Evolutionary conservation across 1,284 basidiomycete species (phyloP).

Genomic region (Moniliophthora roreri): DNA sequence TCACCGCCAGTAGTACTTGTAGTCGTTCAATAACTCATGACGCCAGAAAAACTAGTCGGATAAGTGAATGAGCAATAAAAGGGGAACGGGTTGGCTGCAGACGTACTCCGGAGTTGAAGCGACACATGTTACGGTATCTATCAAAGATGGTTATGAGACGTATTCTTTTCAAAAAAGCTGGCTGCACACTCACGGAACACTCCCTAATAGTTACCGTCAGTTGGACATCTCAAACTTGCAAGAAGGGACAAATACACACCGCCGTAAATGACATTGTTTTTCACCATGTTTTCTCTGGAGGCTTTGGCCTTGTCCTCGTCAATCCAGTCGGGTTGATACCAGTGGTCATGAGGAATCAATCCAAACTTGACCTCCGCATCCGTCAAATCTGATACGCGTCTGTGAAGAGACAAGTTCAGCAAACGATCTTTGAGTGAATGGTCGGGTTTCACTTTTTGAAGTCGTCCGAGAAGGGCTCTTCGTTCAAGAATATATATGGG

Average conservation of each 20-base stretch:
- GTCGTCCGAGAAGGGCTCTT: slow-evolving; percentile 69
- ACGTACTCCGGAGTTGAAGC: slow-evolving; percentile 90
- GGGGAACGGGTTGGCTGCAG: not conserved
- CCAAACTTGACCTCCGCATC: slow-evolving; percentile 76
- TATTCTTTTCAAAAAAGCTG: slow-evolving; percentile 7
- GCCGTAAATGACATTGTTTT: slow-evolving; percentile 76
- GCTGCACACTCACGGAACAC: slow-evolving; percentile 30
- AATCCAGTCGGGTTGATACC: slow-evolving; percentile 80
- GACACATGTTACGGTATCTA: slow-evolving; percentile 89
- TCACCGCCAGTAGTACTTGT: slow-evolving; percentile 89
- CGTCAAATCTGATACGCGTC: slow-evolving; percentile 67
- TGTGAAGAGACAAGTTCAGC: slow-evolving; percentile 25
- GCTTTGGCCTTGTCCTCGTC: slow-evolving; percentile 66
- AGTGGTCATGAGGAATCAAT: slow-evolving; percentile 77
- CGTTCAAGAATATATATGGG: slow-evolving; percentile 87
- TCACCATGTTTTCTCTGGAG: slow-evolving; percentile 64
- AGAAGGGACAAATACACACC: slow-evolving; percentile 33
- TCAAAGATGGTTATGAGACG: not conserved
- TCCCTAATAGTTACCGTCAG: slow-evolving; percentile 30
- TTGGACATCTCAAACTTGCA: slow-evolving; percentile 1
- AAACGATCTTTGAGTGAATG: slow-evolving; percentile 10
- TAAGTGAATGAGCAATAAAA: slow-evolving; percentile 8
- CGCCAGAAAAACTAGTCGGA: slow-evolving; percentile 76
- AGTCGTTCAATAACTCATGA: slow-evolving; percentile 77
- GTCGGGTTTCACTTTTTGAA: slow-evolving; percentile 47